A percentile compares a stretch with the other conserved stretches of the same genome.
These are phyloP conservation scores for Metschnikowia henanensis DNA, from an alignment of 805 yeast species.

Conservation along the genomic window DNA sequence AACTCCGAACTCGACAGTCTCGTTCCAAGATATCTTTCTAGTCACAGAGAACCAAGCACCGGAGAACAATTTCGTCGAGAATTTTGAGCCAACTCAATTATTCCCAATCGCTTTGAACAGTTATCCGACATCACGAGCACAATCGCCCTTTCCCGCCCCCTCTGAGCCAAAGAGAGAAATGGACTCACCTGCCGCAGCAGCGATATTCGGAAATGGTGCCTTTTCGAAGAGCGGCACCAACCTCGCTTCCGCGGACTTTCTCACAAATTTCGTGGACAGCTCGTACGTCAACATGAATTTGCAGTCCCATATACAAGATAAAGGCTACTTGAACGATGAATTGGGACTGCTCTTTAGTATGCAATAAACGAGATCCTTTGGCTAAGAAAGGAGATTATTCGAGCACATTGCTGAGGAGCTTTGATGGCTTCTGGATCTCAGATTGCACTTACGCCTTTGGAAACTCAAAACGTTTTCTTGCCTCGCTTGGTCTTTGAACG, in stretches of 20 bases:
- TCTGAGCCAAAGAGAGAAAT: slow-evolving; percentile 6
- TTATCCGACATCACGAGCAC: slow-evolving; percentile 37
- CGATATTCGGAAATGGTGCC: slow-evolving; percentile 5
- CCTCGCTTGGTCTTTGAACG: slow-evolving; percentile 25
- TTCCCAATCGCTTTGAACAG: slow-evolving; percentile 45
- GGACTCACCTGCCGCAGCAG: slow-evolving; percentile 6
- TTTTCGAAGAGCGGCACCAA: slow-evolving; percentile 9
- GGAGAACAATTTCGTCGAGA: slow-evolving; percentile 44
- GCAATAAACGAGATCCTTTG: neutral
- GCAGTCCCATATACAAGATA: slow-evolving; percentile 24
- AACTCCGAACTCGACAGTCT: slow-evolving; percentile 38
- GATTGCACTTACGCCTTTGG: too few relatives aligned
- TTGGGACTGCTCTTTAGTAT: slow-evolving; percentile 15
- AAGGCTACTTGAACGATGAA: slow-evolving; percentile 18
- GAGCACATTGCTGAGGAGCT: too few relatives aligned
- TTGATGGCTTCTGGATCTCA: too few relatives aligned
- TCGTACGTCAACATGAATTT: slow-evolving; percentile 44
- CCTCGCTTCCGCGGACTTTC: slow-evolving; percentile 14
- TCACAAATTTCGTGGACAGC: slow-evolving; percentile 42
- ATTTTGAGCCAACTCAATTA: slow-evolving; percentile 59
- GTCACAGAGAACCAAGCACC: slow-evolving; percentile 53
- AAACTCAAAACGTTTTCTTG: slow-evolving; percentile 14
- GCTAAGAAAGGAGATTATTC: too few relatives aligned
- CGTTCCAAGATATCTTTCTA: slow-evolving; percentile 55
- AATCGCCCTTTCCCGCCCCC: slow-evolving; percentile 26